Conservation (phyloP, 768 basidiomycete genomes). For the Filobasidium floriforme region DNA sequence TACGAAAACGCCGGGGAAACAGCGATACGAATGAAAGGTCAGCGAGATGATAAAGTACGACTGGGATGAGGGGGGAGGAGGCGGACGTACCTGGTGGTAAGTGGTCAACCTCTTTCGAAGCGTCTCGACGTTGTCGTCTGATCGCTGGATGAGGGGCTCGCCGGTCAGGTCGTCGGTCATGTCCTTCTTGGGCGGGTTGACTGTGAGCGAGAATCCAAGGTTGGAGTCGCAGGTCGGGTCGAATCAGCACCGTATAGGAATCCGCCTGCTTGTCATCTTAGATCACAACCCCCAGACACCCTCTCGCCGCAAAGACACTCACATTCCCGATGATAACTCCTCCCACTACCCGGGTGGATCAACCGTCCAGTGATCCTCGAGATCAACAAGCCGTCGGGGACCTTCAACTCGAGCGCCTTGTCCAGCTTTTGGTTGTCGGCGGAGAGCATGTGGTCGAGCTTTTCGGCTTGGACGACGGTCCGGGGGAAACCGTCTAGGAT, state of each 20-base stretch:
- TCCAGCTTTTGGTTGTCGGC: slow-evolving; percentile 78
- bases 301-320: slow-evolving; percentile 37
- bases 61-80: background rate
- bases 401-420: slow-evolving; percentile 74
- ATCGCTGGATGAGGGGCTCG: slow-evolving; percentile 91
- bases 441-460: slow-evolving; percentile 84
- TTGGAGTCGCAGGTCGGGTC: too few relatives aligned
- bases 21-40: background rate
- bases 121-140: slow-evolving; percentile 95
- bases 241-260: too few relatives aligned
- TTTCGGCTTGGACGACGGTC: slow-evolving; percentile 91
- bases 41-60: background rate
- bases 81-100: slow-evolving; percentile 58
- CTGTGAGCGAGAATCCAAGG: slow-evolving; percentile 6
- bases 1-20: slow-evolving; percentile 23
- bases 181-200: slow-evolving; percentile 92
- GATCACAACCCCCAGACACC: too few relatives aligned
- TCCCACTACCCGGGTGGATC: slow-evolving; percentile 78
- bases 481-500: slow-evolving; percentile 99
- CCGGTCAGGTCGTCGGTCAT: slow-evolving; percentile 89
- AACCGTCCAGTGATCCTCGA: slow-evolving; percentile 95
- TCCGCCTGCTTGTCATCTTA: too few relatives aligned
- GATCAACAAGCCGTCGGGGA: slow-evolving; percentile 90
- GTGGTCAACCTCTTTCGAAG: slow-evolving; percentile 76
- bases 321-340: slow-evolving; percentile 95